Base-by-base conservation (phyloP, 2,329 filamentous ascomycete genomes). In the Lasiodiplodia sp. region DNA sequence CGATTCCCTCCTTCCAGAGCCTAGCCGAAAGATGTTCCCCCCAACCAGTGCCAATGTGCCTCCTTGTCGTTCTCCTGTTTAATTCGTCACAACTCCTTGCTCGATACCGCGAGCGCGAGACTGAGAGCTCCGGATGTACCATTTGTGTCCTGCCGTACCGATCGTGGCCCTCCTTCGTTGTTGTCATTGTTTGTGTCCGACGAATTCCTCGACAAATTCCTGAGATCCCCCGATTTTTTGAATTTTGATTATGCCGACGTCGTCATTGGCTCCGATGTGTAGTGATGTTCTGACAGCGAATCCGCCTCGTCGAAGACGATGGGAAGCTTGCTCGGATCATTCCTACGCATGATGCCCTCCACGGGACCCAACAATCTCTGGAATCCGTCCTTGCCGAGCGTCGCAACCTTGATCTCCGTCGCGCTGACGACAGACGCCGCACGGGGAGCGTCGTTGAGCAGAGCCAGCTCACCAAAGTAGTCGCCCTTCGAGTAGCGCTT, bases 381-480 rank as follows among this genome's bases (percentile, higher is more conserved):
- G 82, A 99, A 99, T 6, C 95, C 96, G 74, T 93, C 93, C 82
- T 97, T 97, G 73, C 94, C 94, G 58, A 99, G 84, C 60, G 91
- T 93, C 4, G 95, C 96, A 63, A 98, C 93, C 83, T 97, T 98
- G 78, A 97, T 92, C 71, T 97, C 92, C 7, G 91, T 92, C 79
- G 89, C 87, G 74, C 92, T 92, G 57, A 96, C 84, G 65, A 99
- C 89, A 73, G 92, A 97, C 63, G 96, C 96, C 47, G 95, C 95
- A 77, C 96, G 90, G 10, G 96, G 96, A 67, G 93, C 92, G 77
- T 99, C 95, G 73, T 98, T 96, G 73, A 98, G 86, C 76, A 99
- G 82, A 7, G 96, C 96, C 70, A 99, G 85, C 82, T 99, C 96
- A 71, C 96, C 96, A 82, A 99, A 99, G 84, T 96, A 99, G 77